These are phyloP conservation scores for Lodderomyces orthopsilosis DNA, from an alignment of 1,139 yeast species.

Conservation along the genomic window DNA sequence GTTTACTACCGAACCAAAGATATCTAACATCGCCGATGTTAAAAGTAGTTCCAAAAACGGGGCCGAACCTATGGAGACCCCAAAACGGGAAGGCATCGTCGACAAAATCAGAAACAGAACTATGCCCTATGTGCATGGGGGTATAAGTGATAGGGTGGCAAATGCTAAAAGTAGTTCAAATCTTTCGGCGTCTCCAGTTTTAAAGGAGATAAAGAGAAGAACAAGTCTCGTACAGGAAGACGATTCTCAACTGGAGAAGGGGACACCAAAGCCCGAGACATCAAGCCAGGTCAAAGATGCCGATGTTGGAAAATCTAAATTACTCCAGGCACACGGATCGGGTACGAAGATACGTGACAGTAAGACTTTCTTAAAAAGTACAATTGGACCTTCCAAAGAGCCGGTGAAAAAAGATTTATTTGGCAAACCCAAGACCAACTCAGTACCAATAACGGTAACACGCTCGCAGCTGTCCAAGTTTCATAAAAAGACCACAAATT, in stretches of 20 bases:
- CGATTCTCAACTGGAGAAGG: too few species aligned
- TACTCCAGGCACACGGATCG: neutral
- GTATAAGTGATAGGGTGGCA: neutral
- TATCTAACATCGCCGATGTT: too few species aligned
- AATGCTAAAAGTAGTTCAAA: neutral
- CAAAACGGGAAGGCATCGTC: neutral
- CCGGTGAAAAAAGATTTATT: neutral
- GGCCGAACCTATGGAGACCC: neutral
- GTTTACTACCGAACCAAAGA: too few species aligned
- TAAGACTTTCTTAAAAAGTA: neutral
- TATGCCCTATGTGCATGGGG: neutral
- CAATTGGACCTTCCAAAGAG: neutral
- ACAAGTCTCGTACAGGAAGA: too few species aligned
- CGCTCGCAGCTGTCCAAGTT: neutral
- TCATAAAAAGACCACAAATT: neutral
- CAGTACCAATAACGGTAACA: neutral
- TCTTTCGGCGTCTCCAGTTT: neutral
- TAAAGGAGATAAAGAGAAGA: neutral
- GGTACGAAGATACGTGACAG: neutral
- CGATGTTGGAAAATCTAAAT: neutral
- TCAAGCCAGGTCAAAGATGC: neutral
- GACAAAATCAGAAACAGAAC: neutral
- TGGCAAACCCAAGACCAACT: neutral
- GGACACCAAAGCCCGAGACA: neutral
- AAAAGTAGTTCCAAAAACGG: too few species aligned